A percentile compares a stretch with the other conserved stretches of the same genome.
Evolutionary conservation across 108 stramenopile genomes (phyloP).

Genomic region (Cylindrotheca closterium): DNA sequence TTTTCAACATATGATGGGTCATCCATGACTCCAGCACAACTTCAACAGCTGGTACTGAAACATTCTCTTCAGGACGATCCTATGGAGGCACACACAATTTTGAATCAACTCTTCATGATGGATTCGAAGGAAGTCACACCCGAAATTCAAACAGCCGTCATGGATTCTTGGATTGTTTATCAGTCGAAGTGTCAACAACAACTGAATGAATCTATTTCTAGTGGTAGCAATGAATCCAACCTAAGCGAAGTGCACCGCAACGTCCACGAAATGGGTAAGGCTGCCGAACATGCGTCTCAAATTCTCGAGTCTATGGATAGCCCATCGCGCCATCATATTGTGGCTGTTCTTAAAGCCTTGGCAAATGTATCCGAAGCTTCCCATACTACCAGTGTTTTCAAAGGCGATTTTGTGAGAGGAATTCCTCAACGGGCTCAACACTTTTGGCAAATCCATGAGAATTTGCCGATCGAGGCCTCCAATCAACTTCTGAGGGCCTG

Average conservation of each 20-base stretch:
- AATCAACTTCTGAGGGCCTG: slow-evolving; percentile 47
- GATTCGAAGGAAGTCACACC: slow-evolving; percentile 7
- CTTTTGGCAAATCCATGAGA: slow-evolving; percentile 21
- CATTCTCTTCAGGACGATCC: slow-evolving; percentile 9
- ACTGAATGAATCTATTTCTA: neutral
- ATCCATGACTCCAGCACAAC: too few relatives aligned
- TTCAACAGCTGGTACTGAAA: slow-evolving; percentile 15
- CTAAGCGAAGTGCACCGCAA: neutral
- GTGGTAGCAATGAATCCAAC: neutral
- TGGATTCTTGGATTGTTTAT: slow-evolving; percentile 35
- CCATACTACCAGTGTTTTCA: neutral
- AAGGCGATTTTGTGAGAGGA: slow-evolving; percentile 13
- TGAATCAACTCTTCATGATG: neutral
- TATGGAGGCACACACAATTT: slow-evolving; percentile 5
- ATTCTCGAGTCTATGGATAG: slow-evolving; percentile 17
- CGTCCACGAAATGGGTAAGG: slow-evolving; percentile 15
- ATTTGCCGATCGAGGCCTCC: slow-evolving; percentile 15
- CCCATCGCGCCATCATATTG: slow-evolving; percentile 15
- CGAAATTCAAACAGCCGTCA: slow-evolving; percentile 12
- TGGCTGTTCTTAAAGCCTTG: slow-evolving; percentile 21
- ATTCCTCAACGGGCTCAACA: slow-evolving; percentile 57
- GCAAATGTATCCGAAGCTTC: slow-evolving; percentile 28
- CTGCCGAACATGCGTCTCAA: slow-evolving; percentile 19
- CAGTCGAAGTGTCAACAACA: slow-evolving; percentile 2
- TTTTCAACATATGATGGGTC: too few relatives aligned